Percentiles rank a stretch among this genome's conserved stretches.
Evolutionary conservation across 2,329 filamentous ascomycete species (phyloP).

Genomic region (Arthrocladium fulminans): DNA sequence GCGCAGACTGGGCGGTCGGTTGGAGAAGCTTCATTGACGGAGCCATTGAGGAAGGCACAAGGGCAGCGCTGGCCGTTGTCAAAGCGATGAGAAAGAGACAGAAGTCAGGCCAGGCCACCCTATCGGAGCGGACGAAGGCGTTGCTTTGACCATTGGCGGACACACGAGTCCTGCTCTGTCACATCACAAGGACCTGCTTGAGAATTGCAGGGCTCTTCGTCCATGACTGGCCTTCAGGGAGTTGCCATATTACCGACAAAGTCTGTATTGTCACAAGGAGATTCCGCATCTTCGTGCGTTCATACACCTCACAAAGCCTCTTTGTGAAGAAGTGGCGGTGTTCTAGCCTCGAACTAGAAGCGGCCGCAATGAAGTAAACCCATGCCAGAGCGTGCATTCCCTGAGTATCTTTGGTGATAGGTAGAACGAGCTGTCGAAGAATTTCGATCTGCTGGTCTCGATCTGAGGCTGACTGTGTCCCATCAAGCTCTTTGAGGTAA

Average conservation of each 20-base stretch:
- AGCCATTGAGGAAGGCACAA: slow-evolving; percentile 40
- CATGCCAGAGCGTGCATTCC: slow-evolving; percentile 35
- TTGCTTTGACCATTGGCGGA: too few species aligned
- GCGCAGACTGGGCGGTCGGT: slow-evolving; percentile 41
- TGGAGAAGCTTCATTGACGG: slow-evolving; percentile 46
- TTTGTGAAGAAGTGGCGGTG: slow-evolving; percentile 31
- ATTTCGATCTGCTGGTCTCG: slow-evolving; percentile 24
- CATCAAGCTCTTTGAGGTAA: background rate
- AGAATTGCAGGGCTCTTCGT: background rate
- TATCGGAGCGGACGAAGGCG: too few species aligned
- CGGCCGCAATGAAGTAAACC: slow-evolving; percentile 35
- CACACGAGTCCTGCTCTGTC: too few species aligned
- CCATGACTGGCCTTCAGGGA: slow-evolving; percentile 2
- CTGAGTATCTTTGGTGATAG: slow-evolving; percentile 24
- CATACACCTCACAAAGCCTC: slow-evolving; percentile 26
- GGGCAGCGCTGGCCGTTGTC: slow-evolving; percentile 28
- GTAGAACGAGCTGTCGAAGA: slow-evolving; percentile 26
- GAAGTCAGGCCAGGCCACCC: too few species aligned
- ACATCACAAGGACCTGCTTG: slow-evolving; percentile 7
- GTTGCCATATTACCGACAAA: slow-evolving; percentile 15
- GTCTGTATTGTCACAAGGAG: slow-evolving; percentile 30
- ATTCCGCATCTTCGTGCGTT: slow-evolving; percentile 31
- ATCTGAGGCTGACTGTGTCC: background rate
- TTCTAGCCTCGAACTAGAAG: slow-evolving; percentile 29
- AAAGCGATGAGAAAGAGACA: too few species aligned